phyloP scores from a whole-genome alignment of 352 stramenopile genomes.

The Hyaloperonospora brassicae region DNA sequence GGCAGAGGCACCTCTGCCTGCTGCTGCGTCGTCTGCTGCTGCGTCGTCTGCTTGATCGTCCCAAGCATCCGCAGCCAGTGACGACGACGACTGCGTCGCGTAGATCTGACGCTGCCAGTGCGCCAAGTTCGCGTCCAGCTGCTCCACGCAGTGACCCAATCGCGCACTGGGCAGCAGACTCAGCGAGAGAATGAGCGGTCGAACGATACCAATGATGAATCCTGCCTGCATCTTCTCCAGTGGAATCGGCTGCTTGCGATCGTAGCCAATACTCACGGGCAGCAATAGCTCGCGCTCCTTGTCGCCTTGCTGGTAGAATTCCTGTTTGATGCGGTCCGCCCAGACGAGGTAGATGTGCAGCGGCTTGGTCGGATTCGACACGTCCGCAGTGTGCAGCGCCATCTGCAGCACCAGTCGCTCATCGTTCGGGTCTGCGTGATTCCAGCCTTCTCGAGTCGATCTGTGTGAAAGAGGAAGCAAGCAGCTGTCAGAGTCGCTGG shows the following conservation, averaged over 20 bases:
- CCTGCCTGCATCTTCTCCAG: constrained; percentile 87
- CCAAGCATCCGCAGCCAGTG: constrained; percentile 7
- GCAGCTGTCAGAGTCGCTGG: constrained; percentile 1
- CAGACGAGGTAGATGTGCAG: constrained; percentile 73
- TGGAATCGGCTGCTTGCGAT: constrained; percentile 80
- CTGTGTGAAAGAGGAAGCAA: constrained; percentile 6
- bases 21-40: constrained; percentile 1
- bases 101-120: constrained; percentile 68
- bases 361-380: constrained; percentile 89
- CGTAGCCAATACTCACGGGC: constrained; percentile 84
- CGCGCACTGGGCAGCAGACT: constrained; percentile 42
- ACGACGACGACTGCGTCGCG: constrained; percentile 22
- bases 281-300: constrained; percentile 85
- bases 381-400: constrained; percentile 85
- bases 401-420: constrained; percentile 70
- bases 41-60: constrained; percentile 11
- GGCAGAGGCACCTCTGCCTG: neutral
- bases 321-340: constrained; percentile 84
- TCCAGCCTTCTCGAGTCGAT: constrained; percentile 41
- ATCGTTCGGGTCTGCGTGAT: constrained; percentile 51
- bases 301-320: constrained; percentile 94
- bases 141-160: constrained; percentile 51
- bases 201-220: constrained; percentile 91
- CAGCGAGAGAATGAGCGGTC: constrained; percentile 61
- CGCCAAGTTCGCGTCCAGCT: constrained; percentile 57